A percentile compares a stretch with the other conserved stretches of the same genome.
These are phyloP conservation scores for Pilaira anomala DNA, from an alignment of 192 early-diverging fungal species.

Conservation along the genomic window DNA sequence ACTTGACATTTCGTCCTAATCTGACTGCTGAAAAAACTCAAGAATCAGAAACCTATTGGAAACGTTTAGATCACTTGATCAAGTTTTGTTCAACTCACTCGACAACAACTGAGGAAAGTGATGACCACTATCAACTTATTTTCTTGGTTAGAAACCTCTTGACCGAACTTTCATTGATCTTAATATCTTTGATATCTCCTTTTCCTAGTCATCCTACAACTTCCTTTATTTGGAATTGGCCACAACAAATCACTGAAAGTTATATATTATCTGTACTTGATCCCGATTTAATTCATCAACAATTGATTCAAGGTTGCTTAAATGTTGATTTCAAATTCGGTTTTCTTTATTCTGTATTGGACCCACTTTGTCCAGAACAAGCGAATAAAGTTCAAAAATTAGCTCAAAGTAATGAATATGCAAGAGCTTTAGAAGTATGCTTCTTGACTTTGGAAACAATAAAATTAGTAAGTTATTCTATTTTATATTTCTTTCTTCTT, in stretches of 20 bases:
- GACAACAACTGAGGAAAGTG: not conserved
- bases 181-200: not conserved
- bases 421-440: constrained; percentile 59
- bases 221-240: constrained; percentile 23
- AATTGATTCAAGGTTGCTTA: constrained; percentile 68
- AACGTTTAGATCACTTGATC: constrained; percentile 58
- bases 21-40: constrained; percentile 63
- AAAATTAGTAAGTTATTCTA: constrained; percentile 36
- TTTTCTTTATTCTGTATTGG: not conserved
- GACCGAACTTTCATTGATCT: constrained; percentile 63
- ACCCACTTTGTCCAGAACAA: constrained; percentile 1
- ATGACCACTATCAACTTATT: constrained; percentile 41
- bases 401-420: constrained; percentile 38
- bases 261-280: constrained; percentile 50
- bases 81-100: not conserved
- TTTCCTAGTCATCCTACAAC: not conserved
- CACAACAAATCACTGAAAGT: constrained; percentile 27
- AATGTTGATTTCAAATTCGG: constrained; percentile 39
- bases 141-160: constrained; percentile 72
- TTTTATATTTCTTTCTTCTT: not conserved
- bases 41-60: constrained; percentile 70
- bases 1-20: constrained; percentile 87
- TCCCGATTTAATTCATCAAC: constrained; percentile 52
- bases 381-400: not conserved
- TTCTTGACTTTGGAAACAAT: constrained; percentile 70